phyloP scores from a whole-genome alignment of 129 eudicot genomes.

The Kitagawia praeruptora region DNA sequence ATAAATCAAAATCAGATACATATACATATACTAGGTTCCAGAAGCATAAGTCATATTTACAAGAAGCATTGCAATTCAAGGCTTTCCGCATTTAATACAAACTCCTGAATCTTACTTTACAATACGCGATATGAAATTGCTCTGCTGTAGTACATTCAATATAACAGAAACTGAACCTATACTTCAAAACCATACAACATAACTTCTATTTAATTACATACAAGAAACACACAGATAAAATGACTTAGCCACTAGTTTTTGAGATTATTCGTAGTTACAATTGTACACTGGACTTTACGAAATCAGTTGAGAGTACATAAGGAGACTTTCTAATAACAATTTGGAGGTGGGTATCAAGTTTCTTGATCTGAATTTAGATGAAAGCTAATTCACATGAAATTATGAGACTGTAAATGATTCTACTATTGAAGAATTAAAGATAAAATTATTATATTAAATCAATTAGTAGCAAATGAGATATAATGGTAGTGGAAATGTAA shows the following conservation, averaged over 20 bases:
- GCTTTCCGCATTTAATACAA: neutral
- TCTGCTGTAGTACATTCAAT: too few species aligned
- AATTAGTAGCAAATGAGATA: neutral
- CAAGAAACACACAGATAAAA: too few species aligned
- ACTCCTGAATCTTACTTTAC: neutral
- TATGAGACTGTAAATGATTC: neutral
- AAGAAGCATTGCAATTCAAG: too few species aligned
- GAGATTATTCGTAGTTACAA: too few species aligned
- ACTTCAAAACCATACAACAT: neutral
- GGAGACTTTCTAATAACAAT: neutral
- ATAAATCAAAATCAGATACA: too few species aligned
- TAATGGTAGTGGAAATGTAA: neutral
- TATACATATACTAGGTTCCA: too few species aligned
- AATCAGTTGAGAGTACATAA: too few species aligned
- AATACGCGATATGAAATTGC: neutral
- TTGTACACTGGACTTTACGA: neutral
- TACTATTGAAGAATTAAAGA: too few species aligned
- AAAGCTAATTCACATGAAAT: neutral
- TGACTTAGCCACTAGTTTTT: neutral
- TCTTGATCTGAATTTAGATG: neutral
- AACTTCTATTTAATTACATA: too few species aligned
- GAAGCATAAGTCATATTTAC: too few species aligned
- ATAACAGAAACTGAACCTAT: neutral
- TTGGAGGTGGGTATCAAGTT: neutral
- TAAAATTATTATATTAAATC: too few species aligned